Base-by-base conservation (phyloP, 495 filamentous ascomycete species). In the Trichoderma reesei region DNA sequence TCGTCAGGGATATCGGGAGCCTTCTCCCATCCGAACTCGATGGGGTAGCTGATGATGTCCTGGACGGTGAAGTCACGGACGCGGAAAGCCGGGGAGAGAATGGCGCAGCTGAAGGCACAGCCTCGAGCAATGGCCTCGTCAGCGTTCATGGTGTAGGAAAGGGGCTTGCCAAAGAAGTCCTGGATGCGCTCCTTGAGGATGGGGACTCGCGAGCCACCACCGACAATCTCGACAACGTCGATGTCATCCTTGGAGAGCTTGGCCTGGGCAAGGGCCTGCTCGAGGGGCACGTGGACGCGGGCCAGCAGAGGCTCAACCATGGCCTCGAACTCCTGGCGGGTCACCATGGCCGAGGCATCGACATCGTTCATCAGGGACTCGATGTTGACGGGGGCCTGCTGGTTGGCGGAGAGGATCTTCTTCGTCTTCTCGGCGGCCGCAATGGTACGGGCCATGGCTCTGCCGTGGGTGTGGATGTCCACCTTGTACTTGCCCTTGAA, bases 11-110 rank as follows among this genome's bases (percentile, higher is more conserved):
- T 98, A 65, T 99, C 94, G 61, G 92, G 85, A 34, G 94, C 96
- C 81, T 98, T 94, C 83, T 99, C 94, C 94, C 94, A 99, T 63
- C 90, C 90, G 80, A 99, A 99, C 75, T 99, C 95, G 77, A 99
- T 96, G 39, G 94, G 94, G 80, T 98, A 98, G 80, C 85, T 91
- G 74, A 97, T 91, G 68, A 97, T 92, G 74, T 99, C 94, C 80
- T 96, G 91, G 61, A 98, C 86, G 69, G 92, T 86, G 78, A 98
- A 99, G 79, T 98, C 94, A 72, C 95, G 90, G 72, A 98, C 95
- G 75, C 92, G 91, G 88, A 99, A 99, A 68, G 96, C 89, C 33
- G 94, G 94, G 1, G 94, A 99, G 54, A 99, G 86, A 69, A 96
- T 98, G 69, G 94, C 94, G 73, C 94, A 99, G 82, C 89, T 92